These are phyloP conservation scores for Candida berthetii DNA, from an alignment of 805 yeast genomes.

Conservation along the genomic window DNA sequence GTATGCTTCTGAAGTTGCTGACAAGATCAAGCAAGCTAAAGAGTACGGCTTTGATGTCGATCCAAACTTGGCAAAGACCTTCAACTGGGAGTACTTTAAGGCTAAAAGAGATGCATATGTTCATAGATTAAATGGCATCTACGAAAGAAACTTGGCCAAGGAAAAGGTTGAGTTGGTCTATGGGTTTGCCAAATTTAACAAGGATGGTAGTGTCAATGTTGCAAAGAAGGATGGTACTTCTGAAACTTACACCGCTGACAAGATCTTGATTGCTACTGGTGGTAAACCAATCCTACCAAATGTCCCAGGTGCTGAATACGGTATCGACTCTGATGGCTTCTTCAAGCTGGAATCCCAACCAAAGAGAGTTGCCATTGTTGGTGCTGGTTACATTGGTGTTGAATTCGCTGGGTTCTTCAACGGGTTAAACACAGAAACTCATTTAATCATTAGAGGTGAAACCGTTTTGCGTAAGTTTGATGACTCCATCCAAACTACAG, in stretches of 20 bases:
- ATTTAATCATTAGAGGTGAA: constrained; percentile 85
- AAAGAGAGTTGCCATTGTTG: constrained; percentile 87
- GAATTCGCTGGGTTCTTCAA: constrained; percentile 94
- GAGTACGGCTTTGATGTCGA: constrained; percentile 77
- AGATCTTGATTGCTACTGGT: constrained; percentile 87
- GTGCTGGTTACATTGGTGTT: constrained; percentile 97
- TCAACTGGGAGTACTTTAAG: constrained; percentile 81
- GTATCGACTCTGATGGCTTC: constrained; percentile 87
- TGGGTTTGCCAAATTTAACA: constrained; percentile 79
- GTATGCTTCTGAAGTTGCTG: constrained; percentile 91
- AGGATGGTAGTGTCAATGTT: constrained; percentile 75
- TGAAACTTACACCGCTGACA: constrained; percentile 68
- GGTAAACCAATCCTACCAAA: constrained; percentile 75
- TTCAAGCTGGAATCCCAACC: constrained; percentile 81
- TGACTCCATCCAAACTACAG: constrained; percentile 65
- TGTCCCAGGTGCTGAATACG: constrained; percentile 77
- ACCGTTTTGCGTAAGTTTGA: constrained; percentile 88
- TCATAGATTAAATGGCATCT: constrained; percentile 83
- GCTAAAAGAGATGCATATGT: constrained; percentile 90
- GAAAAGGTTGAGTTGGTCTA: constrained; percentile 85
- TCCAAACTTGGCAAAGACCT: constrained; percentile 46
- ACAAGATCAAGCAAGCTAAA: constrained; percentile 63
- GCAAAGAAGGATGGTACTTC: constrained; percentile 54
- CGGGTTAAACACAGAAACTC: constrained; percentile 81
- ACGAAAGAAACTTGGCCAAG: constrained; percentile 77